These are phyloP conservation scores for Amanita jacksonii DNA, from an alignment of 768 basidiomycete species.

Conservation along the genomic window DNA sequence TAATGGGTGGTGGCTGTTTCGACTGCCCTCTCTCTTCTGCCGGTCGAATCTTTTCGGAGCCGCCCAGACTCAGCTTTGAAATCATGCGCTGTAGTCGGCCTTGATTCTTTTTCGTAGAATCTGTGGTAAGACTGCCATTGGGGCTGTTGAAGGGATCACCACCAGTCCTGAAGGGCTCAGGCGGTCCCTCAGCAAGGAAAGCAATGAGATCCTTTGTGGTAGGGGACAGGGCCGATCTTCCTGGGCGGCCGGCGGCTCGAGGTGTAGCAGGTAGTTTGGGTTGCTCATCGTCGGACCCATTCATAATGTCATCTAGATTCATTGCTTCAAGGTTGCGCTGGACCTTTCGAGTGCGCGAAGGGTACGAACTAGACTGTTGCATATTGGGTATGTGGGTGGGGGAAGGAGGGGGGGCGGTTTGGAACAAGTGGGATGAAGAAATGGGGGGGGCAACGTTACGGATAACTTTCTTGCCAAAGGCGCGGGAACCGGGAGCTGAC, in stretches of 20 bases:
- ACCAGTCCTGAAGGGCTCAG: slow-evolving; percentile 27
- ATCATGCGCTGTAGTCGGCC: slow-evolving; percentile 76
- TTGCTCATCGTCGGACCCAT: slow-evolving; percentile 49
- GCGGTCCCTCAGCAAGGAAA: slow-evolving; percentile 47
- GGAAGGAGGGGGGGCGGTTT: slow-evolving; percentile 16
- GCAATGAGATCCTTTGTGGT: slow-evolving; percentile 47
- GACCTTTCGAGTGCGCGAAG: slow-evolving; percentile 40
- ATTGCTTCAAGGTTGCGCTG: slow-evolving; percentile 56
- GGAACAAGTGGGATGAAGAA: slow-evolving; percentile 18
- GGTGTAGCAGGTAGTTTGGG: slow-evolving; percentile 14
- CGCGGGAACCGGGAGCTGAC: slow-evolving; percentile 21
- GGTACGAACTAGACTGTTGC: slow-evolving; percentile 25
- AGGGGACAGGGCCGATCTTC: slow-evolving; percentile 25
- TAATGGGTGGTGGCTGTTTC: slow-evolving; percentile 3
- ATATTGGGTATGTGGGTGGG: slow-evolving; percentile 11
- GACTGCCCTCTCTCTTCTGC: slow-evolving; percentile 10
- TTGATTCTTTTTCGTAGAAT: slow-evolving; percentile 39
- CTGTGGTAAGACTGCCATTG: slow-evolving; percentile 27
- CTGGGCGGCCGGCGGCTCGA: slow-evolving; percentile 10
- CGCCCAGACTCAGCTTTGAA: slow-evolving; percentile 56
- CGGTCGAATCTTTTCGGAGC: slow-evolving; percentile 27
- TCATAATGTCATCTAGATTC: slow-evolving; percentile 70
- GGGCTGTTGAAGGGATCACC: slow-evolving; percentile 54
- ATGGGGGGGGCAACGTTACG: slow-evolving; percentile 25
- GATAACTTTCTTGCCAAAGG: slow-evolving; percentile 17